Evolutionary conservation across 768 basidiomycete genomes (phyloP), one percentile per base, ranked within the genome.

Genomic region (Tephrocybe sp.): DNA sequence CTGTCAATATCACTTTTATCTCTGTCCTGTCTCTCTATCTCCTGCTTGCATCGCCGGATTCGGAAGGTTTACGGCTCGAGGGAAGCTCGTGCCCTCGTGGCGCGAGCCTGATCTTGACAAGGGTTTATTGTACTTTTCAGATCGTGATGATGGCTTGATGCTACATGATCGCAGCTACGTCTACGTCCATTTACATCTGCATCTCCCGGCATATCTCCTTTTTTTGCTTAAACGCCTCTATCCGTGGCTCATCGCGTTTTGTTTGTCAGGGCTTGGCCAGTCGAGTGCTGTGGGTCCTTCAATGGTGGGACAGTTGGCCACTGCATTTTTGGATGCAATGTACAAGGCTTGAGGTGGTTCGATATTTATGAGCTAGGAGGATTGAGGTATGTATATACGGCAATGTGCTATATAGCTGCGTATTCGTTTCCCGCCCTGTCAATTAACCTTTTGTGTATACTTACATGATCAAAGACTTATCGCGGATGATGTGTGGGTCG

Each of bases 221-320:
- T 39, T 26, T 1, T 25, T 18, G 24, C 19, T 25, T 35, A 8
- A n/a, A n/a, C 39, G 8, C 31, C 26, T 35, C 27, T 25, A 35
- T 49, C 26, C 40, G 22, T 24, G 39, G 24, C 34, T 44, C 25
- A 35, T 36, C 26, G 5, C 43, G 39, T 40, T 31, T 49, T 35
- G 46, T 47, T n/a, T n/a, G n/a, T n/a, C 52, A 92, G 90, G 92
- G 60, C 72, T 94, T 22, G 90, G 91, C 34, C 82, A 84, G 46
- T 92, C 90, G 7, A 91, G 85, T 58, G 83, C 84, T 2, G 83
- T 90, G 15, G 93, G 92, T 1, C 87, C 89, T 9, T 78, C 82
- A 19, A 82, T 96, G 71, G 86, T 94, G 18, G 80, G 82, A 5
- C 77, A 87, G 57, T 64, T 94, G 28, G 89, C 90, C 16, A 80